These are phyloP conservation scores for Trichoderma atrobrunneum DNA, from an alignment of 2,329 filamentous ascomycete genomes.

Conservation along the genomic window DNA sequence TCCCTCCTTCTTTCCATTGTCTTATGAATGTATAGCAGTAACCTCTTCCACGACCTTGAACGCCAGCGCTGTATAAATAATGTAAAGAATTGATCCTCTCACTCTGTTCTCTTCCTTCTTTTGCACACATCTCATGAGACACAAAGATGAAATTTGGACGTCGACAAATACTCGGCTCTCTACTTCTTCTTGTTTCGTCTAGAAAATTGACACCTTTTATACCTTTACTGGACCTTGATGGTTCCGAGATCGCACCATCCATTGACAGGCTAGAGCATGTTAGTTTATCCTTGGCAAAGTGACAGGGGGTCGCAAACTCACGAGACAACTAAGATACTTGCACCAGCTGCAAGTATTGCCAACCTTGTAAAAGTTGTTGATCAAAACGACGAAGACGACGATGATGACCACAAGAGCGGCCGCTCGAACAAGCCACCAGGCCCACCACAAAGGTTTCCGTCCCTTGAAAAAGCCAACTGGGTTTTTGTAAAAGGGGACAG, in stretches of 20 bases:
- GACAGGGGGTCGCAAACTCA: constrained; percentile 52
- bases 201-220: neutral
- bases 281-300: constrained; percentile 21
- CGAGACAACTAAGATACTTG: constrained; percentile 89
- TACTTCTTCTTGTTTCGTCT: neutral
- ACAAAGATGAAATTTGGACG: neutral
- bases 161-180: neutral
- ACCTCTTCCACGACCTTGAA: constrained; percentile 22
- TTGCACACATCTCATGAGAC: neutral
- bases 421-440: constrained; percentile 86
- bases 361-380: constrained; percentile 88
- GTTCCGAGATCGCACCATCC: constrained; percentile 62
- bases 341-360: constrained; percentile 82
- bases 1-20: neutral
- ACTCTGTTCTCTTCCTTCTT: constrained; percentile 13
- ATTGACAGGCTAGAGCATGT: constrained; percentile 53
- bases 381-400: constrained; percentile 78
- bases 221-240: constrained; percentile 24
- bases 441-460: constrained; percentile 93
- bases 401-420: constrained; percentile 76
- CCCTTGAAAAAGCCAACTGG: constrained; percentile 84
- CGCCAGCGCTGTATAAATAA: constrained; percentile 37
- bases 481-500: constrained; percentile 57
- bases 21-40: neutral
- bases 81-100: constrained; percentile 14